Evolutionary conservation across 2,329 filamentous ascomycete genomes (phyloP).

Genomic region (Pseudogymnoascus sp.): DNA sequence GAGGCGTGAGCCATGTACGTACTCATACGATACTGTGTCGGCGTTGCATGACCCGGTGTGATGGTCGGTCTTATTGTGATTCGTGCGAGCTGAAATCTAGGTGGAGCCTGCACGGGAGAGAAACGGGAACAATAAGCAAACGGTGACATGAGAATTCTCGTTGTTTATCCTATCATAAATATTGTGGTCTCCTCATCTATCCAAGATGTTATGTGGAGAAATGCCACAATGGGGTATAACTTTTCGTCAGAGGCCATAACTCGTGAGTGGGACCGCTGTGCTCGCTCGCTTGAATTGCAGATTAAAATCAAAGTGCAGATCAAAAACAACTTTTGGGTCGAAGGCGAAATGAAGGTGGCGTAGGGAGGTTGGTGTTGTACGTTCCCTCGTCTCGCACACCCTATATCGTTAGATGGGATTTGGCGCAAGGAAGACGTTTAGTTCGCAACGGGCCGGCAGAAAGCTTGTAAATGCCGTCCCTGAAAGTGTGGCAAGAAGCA

Average conservation of each 20-base stretch:
- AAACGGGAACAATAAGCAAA: not conserved
- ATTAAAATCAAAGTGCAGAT: not conserved
- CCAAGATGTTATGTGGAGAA: not conserved
- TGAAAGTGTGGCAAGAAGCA: conserved; percentile 22
- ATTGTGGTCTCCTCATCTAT: not conserved
- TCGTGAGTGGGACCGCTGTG: not conserved
- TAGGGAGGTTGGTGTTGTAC: not conserved
- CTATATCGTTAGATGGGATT: not conserved
- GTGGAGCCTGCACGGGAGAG: not conserved
- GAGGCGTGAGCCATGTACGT: not conserved
- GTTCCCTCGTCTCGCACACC: not conserved
- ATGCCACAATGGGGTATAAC: not conserved
- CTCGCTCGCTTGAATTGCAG: not conserved
- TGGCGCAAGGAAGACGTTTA: not conserved
- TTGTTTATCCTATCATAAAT: not conserved
- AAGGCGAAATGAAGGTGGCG: not conserved
- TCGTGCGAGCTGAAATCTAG: not conserved
- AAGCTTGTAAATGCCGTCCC: conserved; percentile 20
- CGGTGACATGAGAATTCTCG: not conserved
- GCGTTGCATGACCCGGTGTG: not conserved
- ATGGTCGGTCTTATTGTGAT: not conserved
- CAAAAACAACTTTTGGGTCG: not conserved
- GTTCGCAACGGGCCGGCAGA: conserved; percentile 17
- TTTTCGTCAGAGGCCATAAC: not conserved
- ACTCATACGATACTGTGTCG: not conserved